Base-by-base conservation (phyloP, 495 filamentous ascomycete genomes). In the Tricharina praecox region DNA sequence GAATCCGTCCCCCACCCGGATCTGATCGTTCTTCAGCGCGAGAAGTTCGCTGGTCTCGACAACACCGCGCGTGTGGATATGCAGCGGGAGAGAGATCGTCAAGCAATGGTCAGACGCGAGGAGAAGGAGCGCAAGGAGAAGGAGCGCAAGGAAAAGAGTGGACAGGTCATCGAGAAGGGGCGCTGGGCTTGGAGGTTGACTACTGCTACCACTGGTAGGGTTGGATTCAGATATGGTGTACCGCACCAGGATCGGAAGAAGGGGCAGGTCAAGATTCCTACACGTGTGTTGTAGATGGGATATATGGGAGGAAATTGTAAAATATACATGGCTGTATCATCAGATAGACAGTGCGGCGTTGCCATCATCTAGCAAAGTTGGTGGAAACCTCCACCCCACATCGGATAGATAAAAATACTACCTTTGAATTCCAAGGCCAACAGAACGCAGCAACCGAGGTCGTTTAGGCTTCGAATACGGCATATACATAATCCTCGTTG, bases 1-100 rank as follows among this genome's bases (percentile, higher is more conserved):
- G 67, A 76, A 38, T 79, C 84, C 57, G 82, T 96, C 39, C 86
- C 86, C 4, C 85, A 94, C 61, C 85, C 88, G 1, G 81, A 93
- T 56, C 68, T 96, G 34, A 68, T 93, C 16, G 59, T 70, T 24
- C 62, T 77, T 45, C 78, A 83, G 52, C 67, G 63, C 46, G 72
- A 75, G 44, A 50, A 64, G 38, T 20, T 62, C 2, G 55, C 62
- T 30, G 66, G 64, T 4, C 46, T 58, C 50, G 59, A 63, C 38
- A 34, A 28, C 44, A 26, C 62, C 2, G 63, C 73, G 28, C 55
- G 64, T 1, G 48, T 62, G 2, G 52, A 63, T 23, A 62, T 65
- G 10, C 64, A 77, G 41, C 60, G 64, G 45, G 54, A 65, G 40
- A 63, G 68, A 30, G 61, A 63, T 9, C 68, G 60, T 51, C 50